Conservation (phyloP, 306 rosid species). For the Quercus alba region DNA sequence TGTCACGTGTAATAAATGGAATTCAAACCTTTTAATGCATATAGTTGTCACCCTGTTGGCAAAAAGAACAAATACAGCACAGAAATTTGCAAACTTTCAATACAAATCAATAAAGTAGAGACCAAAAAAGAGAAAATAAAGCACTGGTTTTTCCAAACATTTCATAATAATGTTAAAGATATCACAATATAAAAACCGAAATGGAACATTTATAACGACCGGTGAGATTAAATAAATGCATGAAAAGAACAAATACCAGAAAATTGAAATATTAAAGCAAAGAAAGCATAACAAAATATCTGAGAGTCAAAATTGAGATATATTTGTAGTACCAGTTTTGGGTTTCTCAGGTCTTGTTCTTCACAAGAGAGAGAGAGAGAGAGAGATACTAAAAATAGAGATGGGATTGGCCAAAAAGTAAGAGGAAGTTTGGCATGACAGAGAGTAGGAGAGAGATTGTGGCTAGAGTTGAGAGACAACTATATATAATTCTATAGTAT, state of each 20-base stretch:
- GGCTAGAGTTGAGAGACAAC: too few relatives aligned
- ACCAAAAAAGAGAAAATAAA: slow-evolving; percentile 23
- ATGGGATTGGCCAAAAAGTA: too few relatives aligned
- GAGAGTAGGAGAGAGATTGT: too few relatives aligned
- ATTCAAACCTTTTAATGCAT: slow-evolving; percentile 25
- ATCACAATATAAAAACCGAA: slow-evolving; percentile 44
- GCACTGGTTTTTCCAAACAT: slow-evolving; percentile 14
- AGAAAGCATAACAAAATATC: background rate
- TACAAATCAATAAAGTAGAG: slow-evolving; percentile 12
- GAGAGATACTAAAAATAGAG: slow-evolving; percentile 38
- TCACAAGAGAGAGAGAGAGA: background rate
- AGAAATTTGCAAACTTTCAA: slow-evolving; percentile 7
- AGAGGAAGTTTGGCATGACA: too few relatives aligned
- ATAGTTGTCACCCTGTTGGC: slow-evolving; percentile 33
- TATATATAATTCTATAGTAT: too few relatives aligned
- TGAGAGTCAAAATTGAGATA: background rate
- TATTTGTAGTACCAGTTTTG: slow-evolving; percentile 27
- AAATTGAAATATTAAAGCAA: background rate
- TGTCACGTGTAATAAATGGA: slow-evolving; percentile 8
- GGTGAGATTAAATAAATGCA: slow-evolving; percentile 30
- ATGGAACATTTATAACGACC: background rate
- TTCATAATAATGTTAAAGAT: slow-evolving; percentile 6
- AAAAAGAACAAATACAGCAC: slow-evolving; percentile 16
- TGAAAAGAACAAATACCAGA: slow-evolving; percentile 13
- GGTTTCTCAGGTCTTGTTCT: slow-evolving; percentile 24